These are phyloP conservation scores for Draba incana DNA, from an alignment of 345 rosid genomes.

Conservation along the genomic window DNA sequence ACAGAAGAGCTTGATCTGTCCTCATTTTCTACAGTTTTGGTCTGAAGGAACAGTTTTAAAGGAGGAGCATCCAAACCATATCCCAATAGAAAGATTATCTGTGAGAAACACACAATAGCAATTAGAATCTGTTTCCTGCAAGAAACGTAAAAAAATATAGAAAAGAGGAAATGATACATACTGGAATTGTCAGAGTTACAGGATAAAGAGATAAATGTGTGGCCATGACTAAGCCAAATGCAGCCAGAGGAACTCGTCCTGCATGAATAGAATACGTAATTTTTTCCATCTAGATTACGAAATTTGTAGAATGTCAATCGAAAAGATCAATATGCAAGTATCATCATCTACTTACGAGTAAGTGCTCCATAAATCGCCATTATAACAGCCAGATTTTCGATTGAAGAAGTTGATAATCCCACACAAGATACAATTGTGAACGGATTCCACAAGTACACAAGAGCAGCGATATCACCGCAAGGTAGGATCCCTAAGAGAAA, in stretches of 20 bases:
- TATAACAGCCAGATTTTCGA: slow-evolving; percentile 74
- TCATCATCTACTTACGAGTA: slow-evolving; percentile 55
- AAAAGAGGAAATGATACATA: slow-evolving; percentile 37
- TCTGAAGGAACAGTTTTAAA: slow-evolving; percentile 59
- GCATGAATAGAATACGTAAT: slow-evolving; percentile 25
- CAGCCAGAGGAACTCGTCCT: slow-evolving; percentile 85
- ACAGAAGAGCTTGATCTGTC: slow-evolving; percentile 40
- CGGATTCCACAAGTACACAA: slow-evolving; percentile 89
- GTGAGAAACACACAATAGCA: slow-evolving; percentile 39
- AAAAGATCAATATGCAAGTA: slow-evolving; percentile 14
- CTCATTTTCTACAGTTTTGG: slow-evolving; percentile 38
- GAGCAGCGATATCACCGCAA: slow-evolving; percentile 84
- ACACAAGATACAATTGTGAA: slow-evolving; percentile 81
- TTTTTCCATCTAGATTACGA: not conserved
- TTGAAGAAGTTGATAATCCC: slow-evolving; percentile 85
- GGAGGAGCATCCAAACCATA: slow-evolving; percentile 90
- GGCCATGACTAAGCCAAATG: slow-evolving; percentile 93
- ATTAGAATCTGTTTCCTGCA: not conserved
- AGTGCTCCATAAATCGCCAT: slow-evolving; percentile 77
- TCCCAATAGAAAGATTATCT: slow-evolving; percentile 76
- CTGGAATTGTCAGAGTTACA: slow-evolving; percentile 74
- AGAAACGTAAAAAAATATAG: slow-evolving; percentile 18
- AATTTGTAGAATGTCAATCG: not conserved
- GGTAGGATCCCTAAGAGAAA: slow-evolving; percentile 52
- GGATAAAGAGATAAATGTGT: slow-evolving; percentile 91